phyloP scores from a whole-genome alignment of 192 early-diverging fungal genomes.

The Linnemannia elongata region DNA sequence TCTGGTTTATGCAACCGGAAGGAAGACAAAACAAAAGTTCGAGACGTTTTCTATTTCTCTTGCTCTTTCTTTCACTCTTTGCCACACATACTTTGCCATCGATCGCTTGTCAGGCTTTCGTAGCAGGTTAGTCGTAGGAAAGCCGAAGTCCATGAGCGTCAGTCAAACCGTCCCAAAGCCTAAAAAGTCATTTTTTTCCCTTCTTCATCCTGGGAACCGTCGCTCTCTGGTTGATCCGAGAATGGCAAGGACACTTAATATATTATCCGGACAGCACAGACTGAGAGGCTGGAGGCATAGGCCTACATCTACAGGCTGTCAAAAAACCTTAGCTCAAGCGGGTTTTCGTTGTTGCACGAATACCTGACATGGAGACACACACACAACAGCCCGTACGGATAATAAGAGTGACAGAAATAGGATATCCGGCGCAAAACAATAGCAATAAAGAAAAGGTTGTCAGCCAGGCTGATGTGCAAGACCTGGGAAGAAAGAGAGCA shows the following conservation, averaged over 20 bases:
- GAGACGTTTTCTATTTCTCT: neutral
- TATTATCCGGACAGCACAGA: conserved; percentile 10
- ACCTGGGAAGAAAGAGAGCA: neutral
- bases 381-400: no score
- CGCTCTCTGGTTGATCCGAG: neutral
- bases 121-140: neutral
- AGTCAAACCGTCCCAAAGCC: neutral
- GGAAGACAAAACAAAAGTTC: neutral
- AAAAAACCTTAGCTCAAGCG: no score
- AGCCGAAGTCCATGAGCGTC: neutral
- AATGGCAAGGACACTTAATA: neutral
- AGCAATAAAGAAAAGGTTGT: neutral
- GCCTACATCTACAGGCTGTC: no score
- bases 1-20: neutral
- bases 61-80: neutral
- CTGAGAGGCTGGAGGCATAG: neutral
- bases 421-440: neutral
- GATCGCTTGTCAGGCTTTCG: no score
- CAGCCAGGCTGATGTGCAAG: neutral
- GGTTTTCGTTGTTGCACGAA: no score
- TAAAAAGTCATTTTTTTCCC: neutral
- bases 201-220: neutral
- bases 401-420: neutral
- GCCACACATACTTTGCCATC: neutral
- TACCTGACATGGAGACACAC: no score